Percentiles rank a stretch among this genome's conserved stretches.
Conservation (phyloP, 176 grass and related monocot genomes). For the Avena atlantica region DNA sequence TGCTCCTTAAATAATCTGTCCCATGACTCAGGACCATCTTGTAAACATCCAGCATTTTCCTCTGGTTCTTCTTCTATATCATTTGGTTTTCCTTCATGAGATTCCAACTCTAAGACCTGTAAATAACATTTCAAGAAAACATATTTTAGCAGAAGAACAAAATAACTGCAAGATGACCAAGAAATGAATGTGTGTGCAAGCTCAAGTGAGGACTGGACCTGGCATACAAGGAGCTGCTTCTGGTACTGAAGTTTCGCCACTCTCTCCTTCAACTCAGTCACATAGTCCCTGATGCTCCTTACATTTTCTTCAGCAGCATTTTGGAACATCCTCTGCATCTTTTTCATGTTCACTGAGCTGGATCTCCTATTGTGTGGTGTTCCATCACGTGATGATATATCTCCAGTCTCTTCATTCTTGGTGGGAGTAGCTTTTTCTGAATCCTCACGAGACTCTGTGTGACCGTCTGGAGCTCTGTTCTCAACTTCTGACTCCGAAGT, state of each 20-base stretch:
- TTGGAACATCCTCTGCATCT: not conserved
- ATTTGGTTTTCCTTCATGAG: conserved; percentile 66
- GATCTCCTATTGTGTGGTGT: conserved; percentile 78
- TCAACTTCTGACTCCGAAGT: conserved; percentile 71
- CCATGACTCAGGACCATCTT: conserved; percentile 70
- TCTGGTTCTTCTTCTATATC: conserved; percentile 44
- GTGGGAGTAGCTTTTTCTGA: conserved; percentile 65
- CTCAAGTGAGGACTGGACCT: conserved; percentile 58
- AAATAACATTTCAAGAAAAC: not conserved
- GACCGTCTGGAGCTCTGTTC: conserved; percentile 71
- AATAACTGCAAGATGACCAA: not conserved
- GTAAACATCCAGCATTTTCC: conserved; percentile 49
- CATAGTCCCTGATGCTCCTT: no score
- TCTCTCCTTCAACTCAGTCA: conserved; percentile 94
- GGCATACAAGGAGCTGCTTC: conserved; percentile 94
- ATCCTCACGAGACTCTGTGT: conserved; percentile 50
- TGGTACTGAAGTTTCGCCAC: conserved; percentile 42
- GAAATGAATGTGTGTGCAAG: not conserved
- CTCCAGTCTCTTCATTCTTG: conserved; percentile 74
- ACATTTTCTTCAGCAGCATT: conserved; percentile 47
- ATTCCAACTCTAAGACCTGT: conserved; percentile 91
- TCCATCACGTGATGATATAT: conserved; percentile 76
- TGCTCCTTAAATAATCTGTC: conserved; percentile 68
- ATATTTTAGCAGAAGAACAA: conserved; percentile 39
- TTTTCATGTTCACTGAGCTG: conserved; percentile 97